These are phyloP conservation scores for Aspergillus nidulans DNA, from an alignment of 495 filamentous ascomycete species.

Conservation along the genomic window DNA sequence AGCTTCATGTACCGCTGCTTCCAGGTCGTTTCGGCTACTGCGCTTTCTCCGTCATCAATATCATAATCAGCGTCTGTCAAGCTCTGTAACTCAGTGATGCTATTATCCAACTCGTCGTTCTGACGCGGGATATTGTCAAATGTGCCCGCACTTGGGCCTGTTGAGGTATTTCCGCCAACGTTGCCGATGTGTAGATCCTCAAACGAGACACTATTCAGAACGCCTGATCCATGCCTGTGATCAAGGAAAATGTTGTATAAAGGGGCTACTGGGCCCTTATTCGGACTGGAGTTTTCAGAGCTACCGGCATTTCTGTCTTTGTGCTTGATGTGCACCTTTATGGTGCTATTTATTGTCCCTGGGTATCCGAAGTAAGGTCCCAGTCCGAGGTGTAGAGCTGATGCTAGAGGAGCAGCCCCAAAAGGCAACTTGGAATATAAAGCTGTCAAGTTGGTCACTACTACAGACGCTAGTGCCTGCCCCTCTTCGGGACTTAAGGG, in stretches of 20 bases:
- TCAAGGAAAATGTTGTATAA: constrained; percentile 31
- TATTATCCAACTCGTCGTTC: constrained; percentile 13
- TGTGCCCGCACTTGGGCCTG: not conserved
- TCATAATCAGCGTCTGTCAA: constrained; percentile 31
- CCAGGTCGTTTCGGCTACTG: constrained; percentile 34
- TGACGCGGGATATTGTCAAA: constrained; percentile 8
- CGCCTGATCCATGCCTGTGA: constrained; percentile 24
- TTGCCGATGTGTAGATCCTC: constrained; percentile 23
- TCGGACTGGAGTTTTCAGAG: not conserved
- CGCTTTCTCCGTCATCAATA: constrained; percentile 22
- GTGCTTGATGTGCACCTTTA: constrained; percentile 23
- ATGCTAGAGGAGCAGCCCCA: constrained; percentile 18
- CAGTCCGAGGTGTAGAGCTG: constrained; percentile 37
- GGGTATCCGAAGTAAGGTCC: constrained; percentile 35
- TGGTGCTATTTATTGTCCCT: constrained; percentile 18
- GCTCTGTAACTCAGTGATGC: constrained; percentile 19
- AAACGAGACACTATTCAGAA: constrained; percentile 30
- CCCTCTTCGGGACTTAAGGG: constrained; percentile 32
- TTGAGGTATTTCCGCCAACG: not conserved
- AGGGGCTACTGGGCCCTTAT: not conserved
- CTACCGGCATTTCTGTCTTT: not conserved
- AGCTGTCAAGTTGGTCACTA: constrained; percentile 28
- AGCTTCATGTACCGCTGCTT: constrained; percentile 44
- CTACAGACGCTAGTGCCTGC: constrained; percentile 26
- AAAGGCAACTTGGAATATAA: constrained; percentile 29